Base-by-base conservation (phyloP, 2,329 filamentous ascomycete genomes). In the Sclerotinia spermophila region DNA sequence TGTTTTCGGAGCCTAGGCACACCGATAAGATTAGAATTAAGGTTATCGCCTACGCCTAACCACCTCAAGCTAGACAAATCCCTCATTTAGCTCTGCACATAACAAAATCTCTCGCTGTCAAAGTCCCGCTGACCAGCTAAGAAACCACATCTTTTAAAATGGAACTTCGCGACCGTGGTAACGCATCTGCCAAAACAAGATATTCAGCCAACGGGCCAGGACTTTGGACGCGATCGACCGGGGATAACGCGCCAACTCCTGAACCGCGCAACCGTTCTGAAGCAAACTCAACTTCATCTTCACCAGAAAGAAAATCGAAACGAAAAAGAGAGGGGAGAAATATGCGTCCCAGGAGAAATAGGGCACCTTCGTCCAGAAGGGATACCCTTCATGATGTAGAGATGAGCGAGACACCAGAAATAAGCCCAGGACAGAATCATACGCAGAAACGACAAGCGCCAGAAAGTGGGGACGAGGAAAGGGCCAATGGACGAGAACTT, bases 121-220 rank as follows among this genome's bases (percentile, higher is more conserved):
- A 19, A 65, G 24, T 51, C 33, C 19, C n/a, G n/a, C 60, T 27
- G 35, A 17, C 27, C 19, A 53, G 45, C 48, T 19, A 66, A 30
- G 27, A 53, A 42, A 66, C 35, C 45, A 66, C 45, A 48, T 33
- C 42, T 40, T 53, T 40, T 40, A 55, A 53, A 53, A 66, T 66
- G 62, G 62, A 66, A 66, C 62, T 66, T 66, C 62, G 62, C 62
- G 45, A 66, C 45, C 62, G 62, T 21, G 44, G 61, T 30, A 53
- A 21, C n/a, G 15, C 35, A 11, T 53, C 45, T 30, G n/a, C 45
- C 45, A 66, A 66, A 66, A 66, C 45, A 66, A 48, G 62, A 53
- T 55, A 66, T 40, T 66, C 62, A 30, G 62, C 62, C 33, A 53
- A 66, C 45, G 62, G 62, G 24, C 62, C 62, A 40, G 62, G 62